These are phyloP conservation scores for Psilocybe sp. DNA, from an alignment of 768 basidiomycete genomes.

Conservation along the genomic window DNA sequence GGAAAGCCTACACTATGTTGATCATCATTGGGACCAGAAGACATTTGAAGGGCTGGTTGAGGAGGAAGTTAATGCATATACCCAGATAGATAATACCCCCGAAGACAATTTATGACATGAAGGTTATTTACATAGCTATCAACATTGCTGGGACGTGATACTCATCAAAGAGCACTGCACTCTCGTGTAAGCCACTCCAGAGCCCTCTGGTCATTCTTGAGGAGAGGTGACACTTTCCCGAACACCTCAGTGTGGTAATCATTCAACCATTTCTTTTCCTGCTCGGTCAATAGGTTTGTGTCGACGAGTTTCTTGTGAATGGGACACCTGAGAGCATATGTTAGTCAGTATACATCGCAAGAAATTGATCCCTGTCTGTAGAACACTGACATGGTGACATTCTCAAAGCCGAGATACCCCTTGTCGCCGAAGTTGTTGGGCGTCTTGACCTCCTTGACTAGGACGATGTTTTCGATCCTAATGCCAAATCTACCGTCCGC, in stretches of 20 bases:
- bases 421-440: conserved; percentile 79
- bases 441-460: conserved; percentile 71
- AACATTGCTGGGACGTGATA: too few relatives aligned
- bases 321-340: conserved; percentile 56
- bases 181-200: conserved; percentile 63
- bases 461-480: conserved; percentile 86
- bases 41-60: conserved; percentile 31
- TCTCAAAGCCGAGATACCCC: conserved; percentile 83
- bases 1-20: conserved; percentile 73
- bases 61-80: too few relatives aligned
- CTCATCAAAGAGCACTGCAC: conserved; percentile 37
- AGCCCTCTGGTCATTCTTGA: conserved; percentile 60
- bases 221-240: conserved; percentile 69
- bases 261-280: conserved; percentile 82
- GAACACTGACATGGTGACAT: conserved; percentile 76
- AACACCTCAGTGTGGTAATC: conserved; percentile 75
- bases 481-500: conserved; percentile 89
- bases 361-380: background rate
- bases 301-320: conserved; percentile 86
- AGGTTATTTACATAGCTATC: too few relatives aligned
- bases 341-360: background rate
- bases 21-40: conserved; percentile 55
- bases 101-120: too few relatives aligned
- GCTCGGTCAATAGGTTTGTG: conserved; percentile 48
- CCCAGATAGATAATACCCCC: too few relatives aligned